These are phyloP conservation scores for Diversispora epigaea DNA, from an alignment of 192 early-diverging fungal species.

Conservation along the genomic window DNA sequence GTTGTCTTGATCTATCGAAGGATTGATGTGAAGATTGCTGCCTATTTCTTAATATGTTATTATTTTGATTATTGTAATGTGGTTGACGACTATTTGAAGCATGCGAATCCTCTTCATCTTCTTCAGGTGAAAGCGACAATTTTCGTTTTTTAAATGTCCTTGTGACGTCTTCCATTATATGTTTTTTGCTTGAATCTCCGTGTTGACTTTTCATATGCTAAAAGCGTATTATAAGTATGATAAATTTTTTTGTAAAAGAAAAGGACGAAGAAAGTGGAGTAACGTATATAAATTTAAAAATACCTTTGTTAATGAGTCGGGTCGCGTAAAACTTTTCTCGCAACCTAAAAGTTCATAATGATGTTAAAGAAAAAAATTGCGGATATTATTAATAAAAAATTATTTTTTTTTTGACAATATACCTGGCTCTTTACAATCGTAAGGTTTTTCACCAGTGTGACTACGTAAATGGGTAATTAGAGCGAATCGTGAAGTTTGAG, in stretches of 20 bases:
- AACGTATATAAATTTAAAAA: not conserved
- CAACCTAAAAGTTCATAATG: constrained; percentile 20
- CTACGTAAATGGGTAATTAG: constrained; percentile 60
- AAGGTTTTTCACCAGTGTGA: constrained; percentile 62
- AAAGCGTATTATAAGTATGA: not conserved
- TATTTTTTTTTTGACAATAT: not conserved
- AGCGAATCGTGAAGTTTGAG: constrained; percentile 56
- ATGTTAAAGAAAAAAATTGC: not conserved
- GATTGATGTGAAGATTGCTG: not conserved
- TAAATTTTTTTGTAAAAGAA: not conserved
- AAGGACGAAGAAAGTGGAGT: not conserved
- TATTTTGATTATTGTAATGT: not conserved
- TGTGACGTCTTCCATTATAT: constrained; percentile 14
- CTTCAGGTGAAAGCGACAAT: not conserved
- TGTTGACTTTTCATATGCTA: constrained; percentile 27
- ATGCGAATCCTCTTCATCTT: constrained; percentile 5
- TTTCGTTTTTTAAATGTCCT: constrained; percentile 18
- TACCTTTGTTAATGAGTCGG: constrained; percentile 29
- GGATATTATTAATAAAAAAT: not conserved
- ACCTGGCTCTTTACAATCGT: constrained; percentile 49
- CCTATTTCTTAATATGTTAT: not conserved
- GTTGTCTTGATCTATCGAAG: constrained; percentile 8
- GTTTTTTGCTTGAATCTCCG: constrained; percentile 1
- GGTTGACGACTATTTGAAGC: not conserved
- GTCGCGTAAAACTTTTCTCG: constrained; percentile 28